phyloP scores from a whole-genome alignment of 2,329 filamentous ascomycete species.

The Microsporum canis region DNA sequence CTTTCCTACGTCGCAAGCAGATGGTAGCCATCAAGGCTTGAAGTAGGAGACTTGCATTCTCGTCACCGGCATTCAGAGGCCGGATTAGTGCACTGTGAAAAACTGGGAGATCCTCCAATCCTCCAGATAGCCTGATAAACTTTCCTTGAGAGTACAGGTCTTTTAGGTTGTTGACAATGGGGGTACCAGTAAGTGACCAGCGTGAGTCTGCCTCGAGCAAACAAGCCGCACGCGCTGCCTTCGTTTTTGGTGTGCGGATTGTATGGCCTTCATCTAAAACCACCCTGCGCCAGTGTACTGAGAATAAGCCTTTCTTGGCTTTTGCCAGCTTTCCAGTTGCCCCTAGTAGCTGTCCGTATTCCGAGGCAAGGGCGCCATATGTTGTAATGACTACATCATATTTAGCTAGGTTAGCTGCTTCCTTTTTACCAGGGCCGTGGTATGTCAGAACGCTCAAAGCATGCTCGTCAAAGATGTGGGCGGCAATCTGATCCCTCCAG shows the following conservation, averaged over 20 bases:
- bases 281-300: slow-evolving; percentile 62
- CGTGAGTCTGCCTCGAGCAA: slow-evolving; percentile 57
- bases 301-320: slow-evolving; percentile 45
- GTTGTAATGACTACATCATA: slow-evolving; percentile 75
- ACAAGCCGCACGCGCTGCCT: slow-evolving; percentile 57
- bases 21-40: slow-evolving; percentile 70
- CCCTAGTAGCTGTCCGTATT: slow-evolving; percentile 44
- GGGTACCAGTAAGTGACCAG: slow-evolving; percentile 72
- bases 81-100: slow-evolving; percentile 64
- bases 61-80: slow-evolving; percentile 50
- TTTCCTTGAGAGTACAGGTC: slow-evolving; percentile 71
- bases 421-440: slow-evolving; percentile 53
- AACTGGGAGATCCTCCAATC: slow-evolving; percentile 58
- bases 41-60: slow-evolving; percentile 51
- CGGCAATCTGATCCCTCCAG: slow-evolving; percentile 68
- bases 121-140: slow-evolving; percentile 65
- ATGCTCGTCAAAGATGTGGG: slow-evolving; percentile 56
- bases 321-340: slow-evolving; percentile 33
- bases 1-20: slow-evolving; percentile 70
- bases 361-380: slow-evolving; percentile 63
- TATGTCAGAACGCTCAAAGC: slow-evolving; percentile 60
- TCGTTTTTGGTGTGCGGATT: slow-evolving; percentile 66
- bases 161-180: slow-evolving; percentile 70
- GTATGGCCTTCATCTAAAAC: slow-evolving; percentile 76
- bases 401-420: slow-evolving; percentile 48